These are phyloP conservation scores for Suillus subalutaceus DNA, from an alignment of 768 basidiomycete species.

Conservation along the genomic window DNA sequence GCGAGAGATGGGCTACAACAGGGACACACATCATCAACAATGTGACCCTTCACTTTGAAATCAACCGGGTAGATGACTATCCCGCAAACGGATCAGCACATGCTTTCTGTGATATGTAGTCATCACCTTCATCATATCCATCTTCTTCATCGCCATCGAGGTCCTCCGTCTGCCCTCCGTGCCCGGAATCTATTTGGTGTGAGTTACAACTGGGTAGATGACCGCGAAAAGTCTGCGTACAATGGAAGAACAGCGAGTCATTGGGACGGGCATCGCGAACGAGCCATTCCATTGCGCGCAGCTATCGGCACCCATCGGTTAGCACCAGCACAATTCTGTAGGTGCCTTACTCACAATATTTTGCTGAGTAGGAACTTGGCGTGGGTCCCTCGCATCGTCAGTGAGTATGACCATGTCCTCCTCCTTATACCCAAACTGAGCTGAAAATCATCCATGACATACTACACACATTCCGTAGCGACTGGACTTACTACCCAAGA, in stretches of 20 bases:
- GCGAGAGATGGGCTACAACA: neutral
- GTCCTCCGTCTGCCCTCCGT: constrained; percentile 91
- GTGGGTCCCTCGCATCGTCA: constrained; percentile 68
- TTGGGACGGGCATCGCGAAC: constrained; percentile 76
- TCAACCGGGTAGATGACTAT: constrained; percentile 88
- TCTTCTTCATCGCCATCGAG: constrained; percentile 81
- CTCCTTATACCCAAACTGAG: constrained; percentile 62
- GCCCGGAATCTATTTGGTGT: constrained; percentile 74
- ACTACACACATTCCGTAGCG: constrained; percentile 3
- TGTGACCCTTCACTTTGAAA: constrained; percentile 65
- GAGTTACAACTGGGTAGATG: neutral
- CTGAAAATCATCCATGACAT: constrained; percentile 32
- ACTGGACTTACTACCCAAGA: constrained; percentile 63
- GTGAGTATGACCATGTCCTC: constrained; percentile 88
- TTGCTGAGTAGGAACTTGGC: constrained; percentile 69
- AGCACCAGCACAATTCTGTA: neutral
- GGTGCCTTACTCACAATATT: constrained; percentile 67
- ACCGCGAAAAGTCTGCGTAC: neutral
- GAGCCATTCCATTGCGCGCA: constrained; percentile 92
- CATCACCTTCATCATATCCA: constrained; percentile 76
- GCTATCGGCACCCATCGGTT: constrained; percentile 34
- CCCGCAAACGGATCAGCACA: neutral
- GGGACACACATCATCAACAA: constrained; percentile 82
- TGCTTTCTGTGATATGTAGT: neutral
- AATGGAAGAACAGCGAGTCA: constrained; percentile 91